Conservation (phyloP, 176 grass and related monocot species). For the Saccharum spontaneum region DNA sequence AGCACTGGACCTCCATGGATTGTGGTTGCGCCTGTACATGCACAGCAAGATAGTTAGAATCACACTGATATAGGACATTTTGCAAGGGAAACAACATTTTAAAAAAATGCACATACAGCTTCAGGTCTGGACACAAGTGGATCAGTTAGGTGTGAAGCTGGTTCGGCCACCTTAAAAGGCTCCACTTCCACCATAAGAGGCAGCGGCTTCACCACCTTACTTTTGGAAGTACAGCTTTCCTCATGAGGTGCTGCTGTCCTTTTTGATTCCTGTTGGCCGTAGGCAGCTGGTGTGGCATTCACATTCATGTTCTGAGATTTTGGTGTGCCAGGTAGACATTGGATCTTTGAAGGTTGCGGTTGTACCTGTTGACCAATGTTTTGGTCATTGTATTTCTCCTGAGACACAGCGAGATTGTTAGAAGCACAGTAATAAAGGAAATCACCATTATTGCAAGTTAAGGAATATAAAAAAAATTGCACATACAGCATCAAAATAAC, state of each 20-base stretch:
- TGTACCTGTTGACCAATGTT: conserved; percentile 26
- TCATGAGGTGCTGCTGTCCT: not conserved
- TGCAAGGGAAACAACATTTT: not conserved
- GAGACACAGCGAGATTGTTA: conserved; percentile 19
- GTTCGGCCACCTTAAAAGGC: not conserved
- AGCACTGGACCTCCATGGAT: conserved; percentile 14
- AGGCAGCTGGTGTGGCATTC: not conserved
- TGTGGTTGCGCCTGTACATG: conserved; percentile 12
- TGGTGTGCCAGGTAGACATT: not conserved
- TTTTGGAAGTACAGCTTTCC: not conserved
- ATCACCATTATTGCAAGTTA: not conserved
- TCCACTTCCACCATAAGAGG: not conserved
- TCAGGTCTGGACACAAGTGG: not conserved
- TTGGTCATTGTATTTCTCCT: conserved; percentile 60
- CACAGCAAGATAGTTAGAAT: not conserved
- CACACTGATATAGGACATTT: not conserved
- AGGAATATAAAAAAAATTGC: not conserved
- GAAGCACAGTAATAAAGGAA: conserved; percentile 7
- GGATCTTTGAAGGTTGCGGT: conserved; percentile 23
- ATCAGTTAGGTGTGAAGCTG: not conserved
- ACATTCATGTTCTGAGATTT: not conserved
- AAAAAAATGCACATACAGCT: not conserved
- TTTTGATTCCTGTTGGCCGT: not conserved
- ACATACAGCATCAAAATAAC: conserved; percentile 88
- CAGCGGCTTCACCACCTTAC: not conserved